These are phyloP conservation scores for Zelonia costaricensis DNA, from an alignment of 208 protist species.

Conservation along the genomic window DNA sequence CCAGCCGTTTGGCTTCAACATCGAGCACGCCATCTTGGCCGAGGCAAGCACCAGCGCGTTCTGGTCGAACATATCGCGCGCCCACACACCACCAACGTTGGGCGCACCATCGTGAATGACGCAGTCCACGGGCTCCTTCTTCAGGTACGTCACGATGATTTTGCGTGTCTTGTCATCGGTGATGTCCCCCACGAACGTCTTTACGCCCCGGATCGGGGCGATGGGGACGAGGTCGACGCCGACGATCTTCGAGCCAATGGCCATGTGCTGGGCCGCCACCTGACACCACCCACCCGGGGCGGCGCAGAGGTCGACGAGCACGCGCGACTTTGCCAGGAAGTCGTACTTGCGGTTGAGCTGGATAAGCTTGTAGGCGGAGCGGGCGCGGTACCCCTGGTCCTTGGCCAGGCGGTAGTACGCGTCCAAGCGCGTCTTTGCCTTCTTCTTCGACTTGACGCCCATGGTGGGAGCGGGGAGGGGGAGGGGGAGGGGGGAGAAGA, in stretches of 20 bases:
- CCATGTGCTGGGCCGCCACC: slow-evolving; percentile 96
- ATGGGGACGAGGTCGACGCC: slow-evolving; percentile 99
- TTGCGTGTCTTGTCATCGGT: slow-evolving; percentile 97
- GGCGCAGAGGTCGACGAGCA: slow-evolving; percentile 97
- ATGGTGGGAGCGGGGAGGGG: slow-evolving; percentile 30
- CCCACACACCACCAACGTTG: slow-evolving; percentile 99
- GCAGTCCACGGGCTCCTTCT: slow-evolving; percentile 92
- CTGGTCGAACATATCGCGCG: slow-evolving; percentile 98
- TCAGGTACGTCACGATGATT: slow-evolving; percentile 94
- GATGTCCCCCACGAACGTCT: slow-evolving; percentile 98
- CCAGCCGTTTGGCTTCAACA: slow-evolving; percentile 91
- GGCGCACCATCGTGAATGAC: slow-evolving; percentile 99
- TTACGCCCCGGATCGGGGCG: slow-evolving; percentile 96
- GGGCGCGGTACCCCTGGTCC: slow-evolving; percentile 97
- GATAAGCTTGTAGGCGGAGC: slow-evolving; percentile 99
- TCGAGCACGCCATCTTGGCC: slow-evolving; percentile 96
- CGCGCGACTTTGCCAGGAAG: slow-evolving; percentile 94
- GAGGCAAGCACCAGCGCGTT: slow-evolving; percentile 95
- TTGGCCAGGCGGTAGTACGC: slow-evolving; percentile 99
- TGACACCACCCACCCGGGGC: slow-evolving; percentile 98
- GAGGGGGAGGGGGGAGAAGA: background rate
- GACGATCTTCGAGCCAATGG: slow-evolving; percentile 95
- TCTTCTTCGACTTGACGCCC: slow-evolving; percentile 93
- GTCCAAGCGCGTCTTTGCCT: slow-evolving; percentile 92
- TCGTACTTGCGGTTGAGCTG: slow-evolving; percentile 99